These are phyloP conservation scores for Teratosphaeria gauchensis DNA, from an alignment of 2,329 filamentous ascomycete genomes.

Conservation along the genomic window DNA sequence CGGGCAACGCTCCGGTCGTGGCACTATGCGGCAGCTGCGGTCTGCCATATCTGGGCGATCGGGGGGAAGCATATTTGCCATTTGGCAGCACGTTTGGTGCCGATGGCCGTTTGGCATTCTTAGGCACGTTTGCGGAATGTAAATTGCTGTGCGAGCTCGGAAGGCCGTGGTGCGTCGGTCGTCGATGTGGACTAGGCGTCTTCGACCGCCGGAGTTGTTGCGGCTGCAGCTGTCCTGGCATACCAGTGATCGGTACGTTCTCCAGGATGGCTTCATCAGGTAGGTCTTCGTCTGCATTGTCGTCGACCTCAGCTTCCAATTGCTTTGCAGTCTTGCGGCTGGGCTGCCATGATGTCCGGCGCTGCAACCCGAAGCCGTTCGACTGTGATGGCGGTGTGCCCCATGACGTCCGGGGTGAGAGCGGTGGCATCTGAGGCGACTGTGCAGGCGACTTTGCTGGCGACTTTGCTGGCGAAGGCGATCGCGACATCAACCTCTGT, in stretches of 20 bases:
- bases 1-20: conserved; percentile 18
- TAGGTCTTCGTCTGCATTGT: conserved; percentile 59
- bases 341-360: conserved; percentile 54
- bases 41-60: conserved; percentile 20
- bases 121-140: conserved; percentile 26
- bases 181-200: conserved; percentile 27
- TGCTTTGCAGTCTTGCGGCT: conserved; percentile 59
- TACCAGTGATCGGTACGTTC: conserved; percentile 71
- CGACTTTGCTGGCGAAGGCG: conserved; percentile 23
- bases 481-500: conserved; percentile 17
- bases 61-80: conserved; percentile 13
- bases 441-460: conserved; percentile 14
- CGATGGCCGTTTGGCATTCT: conserved; percentile 25
- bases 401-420: conserved; percentile 5
- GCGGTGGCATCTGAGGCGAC: conserved; percentile 15
- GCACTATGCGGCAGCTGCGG: conserved; percentile 21
- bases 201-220: conserved; percentile 9
- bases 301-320: conserved; percentile 69
- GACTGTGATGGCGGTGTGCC: conserved; percentile 4
- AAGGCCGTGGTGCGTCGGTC: conserved; percentile 19
- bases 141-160: conserved; percentile 12
- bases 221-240: conserved; percentile 23
- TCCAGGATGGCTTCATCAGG: conserved; percentile 70
- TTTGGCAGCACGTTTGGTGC: conserved; percentile 16
- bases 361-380: not conserved